Evolutionary conservation across 2,329 filamentous ascomycete genomes (phyloP), one percentile per base, ranked within the genome.

Genomic region (Raffaelea arxii): DNA sequence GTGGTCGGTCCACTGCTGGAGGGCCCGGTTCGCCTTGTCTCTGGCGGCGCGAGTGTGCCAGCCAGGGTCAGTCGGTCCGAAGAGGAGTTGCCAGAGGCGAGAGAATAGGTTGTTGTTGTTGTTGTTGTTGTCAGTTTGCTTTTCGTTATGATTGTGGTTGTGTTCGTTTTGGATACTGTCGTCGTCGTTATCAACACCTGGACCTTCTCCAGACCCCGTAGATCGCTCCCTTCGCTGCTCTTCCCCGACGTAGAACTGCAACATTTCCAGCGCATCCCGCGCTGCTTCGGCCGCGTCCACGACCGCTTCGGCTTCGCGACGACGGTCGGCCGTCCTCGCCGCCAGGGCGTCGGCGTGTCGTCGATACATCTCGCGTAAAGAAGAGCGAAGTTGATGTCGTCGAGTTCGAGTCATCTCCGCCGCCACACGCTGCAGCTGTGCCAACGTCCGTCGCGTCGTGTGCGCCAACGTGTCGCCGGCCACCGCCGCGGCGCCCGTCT

Each of bases 211-310:
- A n/a, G n/a, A n/a, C 21, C 19, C 4, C 16, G 27, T 10, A 11
- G 3, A 21, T 11, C n/a, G 11, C 35, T 25, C 22, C 35, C 11
- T 10, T 25, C 24, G 12, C 23, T 48, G 35, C 49, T 86, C 77
- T 47, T 82, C 78, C 37, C 78, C 90, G 19, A 79, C 67, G 30
- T 77, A 72, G 1, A 94, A 72, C 38, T 83, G 75, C 50, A 79
- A 74, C 49, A 77, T 76, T 21, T 76, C 69, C 3, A 94, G 75
- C 2, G 84, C 71, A 12, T 69, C 63, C 7, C 89, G 70, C 9
- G 91, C 73, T 1, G 75, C 75, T 53, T 85, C 76, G 0, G 86
- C 86, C 59, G 87, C 81, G 41, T 75, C 59, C 50, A 92, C 85
- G 14, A n/a, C n/a, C n/a, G n/a, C n/a, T n/a, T n/a, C n/a, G n/a